Evolutionary conservation across 73 alveolate genomes (phyloP), one percentile per base, ranked within the genome.

Genomic region (Stentor coeruleus): DNA sequence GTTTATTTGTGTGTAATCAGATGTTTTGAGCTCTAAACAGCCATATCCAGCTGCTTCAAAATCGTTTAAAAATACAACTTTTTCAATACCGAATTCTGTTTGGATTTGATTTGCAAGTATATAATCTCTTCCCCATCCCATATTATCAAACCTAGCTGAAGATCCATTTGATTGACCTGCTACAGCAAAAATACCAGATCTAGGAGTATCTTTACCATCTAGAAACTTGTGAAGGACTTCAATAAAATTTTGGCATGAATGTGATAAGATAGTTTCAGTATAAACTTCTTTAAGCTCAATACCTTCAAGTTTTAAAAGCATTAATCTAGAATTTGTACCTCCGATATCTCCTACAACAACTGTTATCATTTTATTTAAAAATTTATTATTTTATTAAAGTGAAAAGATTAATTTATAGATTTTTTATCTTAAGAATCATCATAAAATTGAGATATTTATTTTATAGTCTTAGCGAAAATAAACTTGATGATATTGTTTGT

Each of bases 41-140:
- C 77, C 77, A 28, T 59, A 59, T 33, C 77, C 77, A 14, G 77
- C 77, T 59, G 77, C 77, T 59, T 59, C 39, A 38, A 59, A 59
- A 28, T 59, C 77, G 38, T 59, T 59, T 11, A 59, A 26, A 59
- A 59, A 59, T 14, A 59, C 77, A 59, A 28, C 77, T 59, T 59
- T 59, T 59, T 59, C 77, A 59, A 59, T 59, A 14, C 39, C 28
- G 6, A 59, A 49, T 20, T 49, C 20, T 49, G 20, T 38, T 59
- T 59, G 39, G 36, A 6, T 59, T 20, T 4, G 11, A 4, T 20
- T 14, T 6, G 39, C 28, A 26, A 4, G 14, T 59, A 38, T 14
- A 6, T 33, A 20, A 14, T 26, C 3, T 28, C 40, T 33, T 20
- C 39, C 6, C 77, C 77, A 59, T 33, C 38, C 77, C 11, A 3